Conservation (phyloP, 169 alveolate species). For the Ichthyophthirius multifiliis region DNA sequence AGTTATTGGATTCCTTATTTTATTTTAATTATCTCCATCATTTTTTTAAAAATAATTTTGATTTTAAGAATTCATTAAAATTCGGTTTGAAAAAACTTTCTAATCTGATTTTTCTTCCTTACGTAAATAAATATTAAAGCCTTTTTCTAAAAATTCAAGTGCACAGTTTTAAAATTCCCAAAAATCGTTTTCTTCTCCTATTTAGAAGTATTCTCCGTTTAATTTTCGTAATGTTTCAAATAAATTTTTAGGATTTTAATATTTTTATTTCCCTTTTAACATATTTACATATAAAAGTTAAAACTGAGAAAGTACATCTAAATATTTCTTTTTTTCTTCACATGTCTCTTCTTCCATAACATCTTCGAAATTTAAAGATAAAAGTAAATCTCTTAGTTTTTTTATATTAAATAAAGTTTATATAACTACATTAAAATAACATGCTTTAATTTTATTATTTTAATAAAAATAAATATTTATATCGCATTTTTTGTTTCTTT, state of each 20-base stretch:
- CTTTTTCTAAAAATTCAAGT: not conserved
- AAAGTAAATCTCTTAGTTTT: not conserved
- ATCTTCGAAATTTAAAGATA: not conserved
- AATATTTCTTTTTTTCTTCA: not conserved
- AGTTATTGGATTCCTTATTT: conserved; percentile 6
- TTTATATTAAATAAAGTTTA: not conserved
- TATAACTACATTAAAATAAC: not conserved
- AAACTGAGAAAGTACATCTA: not conserved
- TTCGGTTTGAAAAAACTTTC: no score
- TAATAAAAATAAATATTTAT: no score
- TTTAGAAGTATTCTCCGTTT: not conserved
- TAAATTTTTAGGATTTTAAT: not conserved
- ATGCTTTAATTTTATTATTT: no score
- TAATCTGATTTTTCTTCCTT: no score
- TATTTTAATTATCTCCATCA: not conserved
- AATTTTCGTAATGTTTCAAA: not conserved
- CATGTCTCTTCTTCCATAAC: no score
- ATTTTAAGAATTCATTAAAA: no score
- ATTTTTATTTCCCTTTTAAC: not conserved
- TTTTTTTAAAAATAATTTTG: not conserved
- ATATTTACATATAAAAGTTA: not conserved
- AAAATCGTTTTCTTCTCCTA: conserved; percentile 10
- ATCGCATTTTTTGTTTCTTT: no score
- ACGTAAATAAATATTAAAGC: no score
- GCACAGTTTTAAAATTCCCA: conserved; percentile 5